Conservation (phyloP, 495 filamentous ascomycete species). For the Friedmanniomyces simplex region DNA sequence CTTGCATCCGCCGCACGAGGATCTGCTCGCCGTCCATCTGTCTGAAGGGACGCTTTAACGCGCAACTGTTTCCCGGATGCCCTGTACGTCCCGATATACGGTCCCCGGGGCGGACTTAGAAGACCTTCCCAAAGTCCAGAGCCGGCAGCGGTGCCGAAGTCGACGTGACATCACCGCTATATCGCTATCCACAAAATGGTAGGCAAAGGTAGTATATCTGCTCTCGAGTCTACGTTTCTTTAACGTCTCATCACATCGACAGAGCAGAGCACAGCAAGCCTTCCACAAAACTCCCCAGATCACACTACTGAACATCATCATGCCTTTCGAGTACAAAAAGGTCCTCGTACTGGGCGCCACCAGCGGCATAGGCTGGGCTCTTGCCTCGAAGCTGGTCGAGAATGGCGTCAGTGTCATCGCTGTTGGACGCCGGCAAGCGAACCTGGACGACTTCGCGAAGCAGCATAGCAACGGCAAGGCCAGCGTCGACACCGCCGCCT, state of each 20-base stretch:
- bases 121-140: too few species aligned
- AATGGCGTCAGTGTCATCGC: slow-evolving; percentile 51
- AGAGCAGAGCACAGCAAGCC: not conserved
- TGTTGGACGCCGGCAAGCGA: slow-evolving; percentile 54
- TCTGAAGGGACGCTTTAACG: too few species aligned
- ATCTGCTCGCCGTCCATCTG: too few species aligned
- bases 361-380: slow-evolving; percentile 56
- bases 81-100: too few species aligned
- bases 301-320: not conserved
- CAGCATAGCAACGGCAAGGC: slow-evolving; percentile 50
- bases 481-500: slow-evolving; percentile 42
- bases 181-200: too few species aligned
- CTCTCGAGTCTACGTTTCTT: too few species aligned
- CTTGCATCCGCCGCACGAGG: not conserved
- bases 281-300: not conserved
- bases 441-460: slow-evolving; percentile 50
- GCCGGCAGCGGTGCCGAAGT: not conserved
- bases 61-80: too few species aligned
- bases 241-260: not conserved
- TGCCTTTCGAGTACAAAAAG: slow-evolving; percentile 44
- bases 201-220: too few species aligned
- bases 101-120: not conserved
- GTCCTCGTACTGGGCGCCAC: slow-evolving; percentile 64
- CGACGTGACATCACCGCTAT: not conserved
- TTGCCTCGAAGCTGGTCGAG: slow-evolving; percentile 52